Percentiles rank a stretch among this genome's conserved stretches.
These are phyloP conservation scores for Amylostereum areolatum DNA, from an alignment of 1,284 basidiomycete genomes.

Conservation along the genomic window DNA sequence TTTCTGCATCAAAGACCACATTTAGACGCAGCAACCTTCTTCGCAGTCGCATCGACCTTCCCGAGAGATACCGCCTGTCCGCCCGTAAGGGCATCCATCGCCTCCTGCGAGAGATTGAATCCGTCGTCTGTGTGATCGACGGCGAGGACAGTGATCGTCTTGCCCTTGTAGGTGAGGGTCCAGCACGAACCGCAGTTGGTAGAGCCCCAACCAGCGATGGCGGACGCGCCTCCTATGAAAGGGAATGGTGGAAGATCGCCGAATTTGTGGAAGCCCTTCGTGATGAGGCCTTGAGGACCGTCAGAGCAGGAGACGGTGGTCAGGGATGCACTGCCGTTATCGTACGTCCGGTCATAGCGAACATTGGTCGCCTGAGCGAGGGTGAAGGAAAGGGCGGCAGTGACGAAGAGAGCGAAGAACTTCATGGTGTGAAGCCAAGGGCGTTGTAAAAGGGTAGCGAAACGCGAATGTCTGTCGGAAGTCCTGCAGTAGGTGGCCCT, in stretches of 20 bases:
- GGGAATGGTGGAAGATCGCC: conserved; percentile 36
- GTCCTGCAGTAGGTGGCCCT: no score
- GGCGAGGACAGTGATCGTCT: conserved; percentile 32
- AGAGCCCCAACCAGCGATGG: conserved; percentile 36
- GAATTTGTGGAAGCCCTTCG: conserved; percentile 34
- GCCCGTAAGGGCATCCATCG: conserved; percentile 24
- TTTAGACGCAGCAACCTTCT: conserved; percentile 24
- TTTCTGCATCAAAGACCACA: conserved; percentile 23
- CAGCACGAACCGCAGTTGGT: conserved; percentile 41
- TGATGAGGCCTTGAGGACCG: conserved; percentile 41
- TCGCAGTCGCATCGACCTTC: conserved; percentile 29
- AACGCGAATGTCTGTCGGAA: no score
- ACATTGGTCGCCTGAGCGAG: conserved; percentile 21
- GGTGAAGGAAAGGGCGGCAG: no score
- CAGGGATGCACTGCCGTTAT: conserved; percentile 28
- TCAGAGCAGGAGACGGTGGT: conserved; percentile 45
- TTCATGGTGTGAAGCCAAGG: no score
- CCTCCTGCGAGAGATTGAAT: conserved; percentile 31
- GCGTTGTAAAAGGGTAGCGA: no score
- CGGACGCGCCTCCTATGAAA: conserved; percentile 38
- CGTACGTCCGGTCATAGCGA: conserved; percentile 38
- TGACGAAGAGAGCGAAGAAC: no score
- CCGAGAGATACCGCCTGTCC: conserved; percentile 26
- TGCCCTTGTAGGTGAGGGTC: conserved; percentile 32
- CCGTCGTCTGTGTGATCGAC: conserved; percentile 33